phyloP scores from a whole-genome alignment of 2,329 filamentous ascomycete species.

The Daldinia eschscholtzii region DNA sequence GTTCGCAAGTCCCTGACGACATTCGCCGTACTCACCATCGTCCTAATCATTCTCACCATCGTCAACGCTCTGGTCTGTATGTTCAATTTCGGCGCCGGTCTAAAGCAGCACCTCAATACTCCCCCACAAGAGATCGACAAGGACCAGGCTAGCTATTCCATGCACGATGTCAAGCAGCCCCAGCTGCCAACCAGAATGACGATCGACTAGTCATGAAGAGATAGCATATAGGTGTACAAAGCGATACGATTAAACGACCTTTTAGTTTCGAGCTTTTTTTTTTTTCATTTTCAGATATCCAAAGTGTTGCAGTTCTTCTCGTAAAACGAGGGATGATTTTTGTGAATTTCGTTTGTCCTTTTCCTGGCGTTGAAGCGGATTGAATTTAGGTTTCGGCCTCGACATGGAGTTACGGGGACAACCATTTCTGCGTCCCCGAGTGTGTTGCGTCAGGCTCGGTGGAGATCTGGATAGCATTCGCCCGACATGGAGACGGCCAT shows the following conservation, averaged over 20 bases:
- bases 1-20: slow-evolving; percentile 89
- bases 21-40: slow-evolving; percentile 92
- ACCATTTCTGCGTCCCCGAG: slow-evolving; percentile 9
- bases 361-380: slow-evolving; percentile 35
- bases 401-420: slow-evolving; percentile 34
- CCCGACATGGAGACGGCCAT: background rate
- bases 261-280: slow-evolving; percentile 45
- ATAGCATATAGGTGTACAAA: slow-evolving; percentile 49
- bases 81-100: slow-evolving; percentile 87
- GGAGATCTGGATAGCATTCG: slow-evolving; percentile 14
- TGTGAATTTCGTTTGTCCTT: slow-evolving; percentile 21
- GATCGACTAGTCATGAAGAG: slow-evolving; percentile 62
- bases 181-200: slow-evolving; percentile 70
- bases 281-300: slow-evolving; percentile 47
- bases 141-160: slow-evolving; percentile 66
- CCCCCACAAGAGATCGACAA: slow-evolving; percentile 64
- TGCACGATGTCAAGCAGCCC: slow-evolving; percentile 68
- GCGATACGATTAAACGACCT: slow-evolving; percentile 50
- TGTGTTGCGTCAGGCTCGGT: slow-evolving; percentile 4
- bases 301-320: slow-evolving; percentile 31
- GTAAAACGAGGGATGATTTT: slow-evolving; percentile 31
- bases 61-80: slow-evolving; percentile 88
- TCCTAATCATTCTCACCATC: slow-evolving; percentile 90
- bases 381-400: slow-evolving; percentile 31
- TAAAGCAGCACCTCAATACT: slow-evolving; percentile 84